Percentiles rank a stretch among this genome's conserved stretches.
These are phyloP conservation scores for Aspergillus candidus DNA, from an alignment of 2,329 filamentous ascomycete species.

Conservation along the genomic window DNA sequence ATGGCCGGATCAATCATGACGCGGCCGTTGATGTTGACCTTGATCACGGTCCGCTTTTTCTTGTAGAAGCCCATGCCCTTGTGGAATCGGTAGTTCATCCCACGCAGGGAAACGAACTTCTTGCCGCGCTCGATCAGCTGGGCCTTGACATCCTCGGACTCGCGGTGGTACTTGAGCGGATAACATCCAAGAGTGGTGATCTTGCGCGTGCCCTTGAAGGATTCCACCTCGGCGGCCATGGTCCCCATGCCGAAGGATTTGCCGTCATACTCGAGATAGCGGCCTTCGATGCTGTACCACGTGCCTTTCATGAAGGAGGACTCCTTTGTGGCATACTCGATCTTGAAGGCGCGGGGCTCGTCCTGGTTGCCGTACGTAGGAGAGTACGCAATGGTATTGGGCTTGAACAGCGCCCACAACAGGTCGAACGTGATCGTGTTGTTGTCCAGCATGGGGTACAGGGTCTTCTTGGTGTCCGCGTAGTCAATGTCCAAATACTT, in stretches of 20 bases:
- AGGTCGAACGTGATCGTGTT: constrained; percentile 85
- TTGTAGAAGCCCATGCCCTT: constrained; percentile 82
- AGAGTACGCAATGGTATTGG: constrained; percentile 71
- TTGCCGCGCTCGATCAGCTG: constrained; percentile 73
- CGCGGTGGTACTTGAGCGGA: constrained; percentile 72
- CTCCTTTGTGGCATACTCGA: constrained; percentile 69
- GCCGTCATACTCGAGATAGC: constrained; percentile 81
- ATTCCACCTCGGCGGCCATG: constrained; percentile 61
- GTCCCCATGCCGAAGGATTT: constrained; percentile 74
- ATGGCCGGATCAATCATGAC: constrained; percentile 83
- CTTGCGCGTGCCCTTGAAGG: constrained; percentile 75
- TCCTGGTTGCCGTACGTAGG: constrained; percentile 70
- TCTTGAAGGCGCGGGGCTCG: constrained; percentile 74
- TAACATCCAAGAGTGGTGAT: constrained; percentile 74
- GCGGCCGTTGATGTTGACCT: constrained; percentile 78
- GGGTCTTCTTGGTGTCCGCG: constrained; percentile 66
- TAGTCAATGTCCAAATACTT: constrained; percentile 80
- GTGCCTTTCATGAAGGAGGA: constrained; percentile 63
- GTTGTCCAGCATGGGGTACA: constrained; percentile 73
- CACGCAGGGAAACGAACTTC: constrained; percentile 73
- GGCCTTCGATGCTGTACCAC: constrained; percentile 68
- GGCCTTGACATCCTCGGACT: constrained; percentile 58
- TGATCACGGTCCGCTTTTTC: constrained; percentile 66
- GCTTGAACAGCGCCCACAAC: constrained; percentile 84
- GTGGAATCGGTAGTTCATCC: constrained; percentile 76